These are phyloP conservation scores for Evernia prunastri DNA, from an alignment of 495 filamentous ascomycete genomes.

Conservation along the genomic window DNA sequence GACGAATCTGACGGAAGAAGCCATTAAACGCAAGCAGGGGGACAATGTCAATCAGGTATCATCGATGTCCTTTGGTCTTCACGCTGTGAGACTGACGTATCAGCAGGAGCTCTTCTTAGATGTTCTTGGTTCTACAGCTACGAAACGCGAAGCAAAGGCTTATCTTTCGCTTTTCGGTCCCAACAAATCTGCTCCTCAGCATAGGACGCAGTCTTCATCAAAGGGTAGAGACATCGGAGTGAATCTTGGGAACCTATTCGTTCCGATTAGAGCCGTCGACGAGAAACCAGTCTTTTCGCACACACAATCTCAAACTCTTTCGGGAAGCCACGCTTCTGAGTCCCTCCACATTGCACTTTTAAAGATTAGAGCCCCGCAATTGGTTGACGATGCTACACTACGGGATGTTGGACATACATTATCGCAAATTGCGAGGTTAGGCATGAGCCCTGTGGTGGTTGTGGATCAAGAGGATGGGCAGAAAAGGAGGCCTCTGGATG, in stretches of 20 bases:
- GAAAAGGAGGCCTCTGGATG: conserved; percentile 27
- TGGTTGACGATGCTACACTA: conserved; percentile 58
- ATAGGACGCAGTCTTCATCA: neutral
- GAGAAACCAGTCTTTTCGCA: conserved; percentile 58
- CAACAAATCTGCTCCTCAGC: conserved; percentile 17
- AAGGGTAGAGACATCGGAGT: conserved; percentile 37
- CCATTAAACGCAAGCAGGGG: conserved; percentile 18
- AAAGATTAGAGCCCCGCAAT: conserved; percentile 69
- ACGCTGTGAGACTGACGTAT: neutral
- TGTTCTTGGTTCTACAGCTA: conserved; percentile 74
- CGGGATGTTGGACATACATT: conserved; percentile 76
- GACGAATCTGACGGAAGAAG: conserved; percentile 12
- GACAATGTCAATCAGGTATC: conserved; percentile 15
- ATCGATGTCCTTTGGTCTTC: neutral
- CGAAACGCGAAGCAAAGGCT: conserved; percentile 81
- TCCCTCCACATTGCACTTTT: conserved; percentile 77
- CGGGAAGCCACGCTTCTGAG: conserved; percentile 33
- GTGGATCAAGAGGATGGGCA: conserved; percentile 52
- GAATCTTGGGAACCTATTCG: conserved; percentile 58
- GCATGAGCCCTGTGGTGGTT: conserved; percentile 73
- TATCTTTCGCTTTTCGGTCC: conserved; percentile 76
- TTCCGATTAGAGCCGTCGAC: conserved; percentile 52
- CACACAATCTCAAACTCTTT: conserved; percentile 35
- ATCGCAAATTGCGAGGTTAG: conserved; percentile 71
- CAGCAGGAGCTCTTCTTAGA: conserved; percentile 76